Evolutionary conservation across 2,329 filamentous ascomycete species (phyloP).

Genomic region (Penicillium sp.): DNA sequence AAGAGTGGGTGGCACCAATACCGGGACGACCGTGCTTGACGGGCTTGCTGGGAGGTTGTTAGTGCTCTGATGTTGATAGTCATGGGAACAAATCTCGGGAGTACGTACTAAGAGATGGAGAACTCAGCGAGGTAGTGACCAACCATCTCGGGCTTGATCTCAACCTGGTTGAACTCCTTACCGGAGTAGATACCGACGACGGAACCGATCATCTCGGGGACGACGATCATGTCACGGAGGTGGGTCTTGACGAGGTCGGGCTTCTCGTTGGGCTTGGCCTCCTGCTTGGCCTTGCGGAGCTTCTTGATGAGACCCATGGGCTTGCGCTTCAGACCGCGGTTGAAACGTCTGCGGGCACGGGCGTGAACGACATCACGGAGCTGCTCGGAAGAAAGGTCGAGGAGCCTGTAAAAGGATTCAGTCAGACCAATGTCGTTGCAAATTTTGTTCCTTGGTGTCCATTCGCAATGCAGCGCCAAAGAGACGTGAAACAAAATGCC

Average conservation of each 20-base stretch:
- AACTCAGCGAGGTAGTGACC: slow-evolving; percentile 99
- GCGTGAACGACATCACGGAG: slow-evolving; percentile 99
- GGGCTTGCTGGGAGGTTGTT: slow-evolving; percentile 73
- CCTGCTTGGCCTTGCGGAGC: slow-evolving; percentile 99
- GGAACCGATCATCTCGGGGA: slow-evolving; percentile 99
- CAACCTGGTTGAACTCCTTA: slow-evolving; percentile 99
- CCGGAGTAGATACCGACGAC: slow-evolving; percentile 99
- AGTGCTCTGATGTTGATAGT: slow-evolving; percentile 36
- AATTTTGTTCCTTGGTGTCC: background rate
- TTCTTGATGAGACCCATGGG: slow-evolving; percentile 99
- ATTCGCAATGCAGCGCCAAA: slow-evolving; percentile 1
- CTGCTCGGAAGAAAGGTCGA: slow-evolving; percentile 97
- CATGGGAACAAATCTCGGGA: background rate
- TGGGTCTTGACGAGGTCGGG: slow-evolving; percentile 99
- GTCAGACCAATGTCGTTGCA: slow-evolving; percentile 20
- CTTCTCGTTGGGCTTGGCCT: slow-evolving; percentile 99
- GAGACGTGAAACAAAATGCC: slow-evolving; percentile 5
- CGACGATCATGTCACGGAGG: slow-evolving; percentile 99
- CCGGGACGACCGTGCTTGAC: slow-evolving; percentile 99
- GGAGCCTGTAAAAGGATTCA: slow-evolving; percentile 64
- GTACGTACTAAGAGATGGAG: slow-evolving; percentile 97
- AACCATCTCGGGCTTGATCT: slow-evolving; percentile 99
- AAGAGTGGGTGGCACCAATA: slow-evolving; percentile 99
- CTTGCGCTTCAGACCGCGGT: slow-evolving; percentile 99
- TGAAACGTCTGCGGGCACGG: slow-evolving; percentile 97